phyloP scores from a whole-genome alignment of 257 asterid genomes.

The Echites panduratus region DNA sequence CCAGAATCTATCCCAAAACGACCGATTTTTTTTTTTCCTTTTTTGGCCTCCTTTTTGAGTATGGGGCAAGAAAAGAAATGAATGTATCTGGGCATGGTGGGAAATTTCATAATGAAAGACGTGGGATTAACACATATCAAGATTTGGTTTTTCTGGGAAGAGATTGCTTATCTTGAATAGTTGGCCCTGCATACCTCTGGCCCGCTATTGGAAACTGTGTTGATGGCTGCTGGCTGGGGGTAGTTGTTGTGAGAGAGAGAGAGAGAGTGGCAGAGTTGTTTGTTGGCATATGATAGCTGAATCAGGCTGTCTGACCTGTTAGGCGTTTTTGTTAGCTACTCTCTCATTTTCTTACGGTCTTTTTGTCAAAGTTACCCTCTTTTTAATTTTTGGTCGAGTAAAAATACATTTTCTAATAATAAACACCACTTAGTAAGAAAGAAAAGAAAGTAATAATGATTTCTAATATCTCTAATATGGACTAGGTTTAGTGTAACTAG shows the following conservation, averaged over 20 bases:
- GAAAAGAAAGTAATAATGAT: too few species aligned
- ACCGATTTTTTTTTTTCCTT: slow-evolving; percentile 12
- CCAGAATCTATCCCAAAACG: background rate
- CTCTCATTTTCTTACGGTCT: too few species aligned
- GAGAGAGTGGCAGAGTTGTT: too few species aligned
- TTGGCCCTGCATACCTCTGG: slow-evolving; percentile 40
- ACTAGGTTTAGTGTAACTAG: too few species aligned
- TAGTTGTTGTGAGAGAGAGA: background rate
- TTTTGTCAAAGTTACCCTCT: too few species aligned
- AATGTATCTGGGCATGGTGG: slow-evolving; percentile 9
- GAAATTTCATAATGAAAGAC: slow-evolving; percentile 7
- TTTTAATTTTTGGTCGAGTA: too few species aligned
- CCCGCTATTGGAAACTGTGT: background rate
- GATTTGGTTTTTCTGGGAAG: slow-evolving; percentile 12
- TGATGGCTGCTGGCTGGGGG: background rate
- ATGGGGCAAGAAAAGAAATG: slow-evolving; percentile 23
- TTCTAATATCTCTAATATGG: too few species aligned
- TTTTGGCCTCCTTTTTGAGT: slow-evolving; percentile 5
- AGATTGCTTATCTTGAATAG: slow-evolving; percentile 60
- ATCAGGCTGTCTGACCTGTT: background rate
- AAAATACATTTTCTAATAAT: too few species aligned
- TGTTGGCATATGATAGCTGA: background rate
- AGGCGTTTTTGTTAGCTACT: background rate
- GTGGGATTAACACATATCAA: slow-evolving; percentile 31
- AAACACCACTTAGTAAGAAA: too few species aligned